Conservation (phyloP, 495 filamentous ascomycete genomes). For the Aspergillus mulundensis region DNA sequence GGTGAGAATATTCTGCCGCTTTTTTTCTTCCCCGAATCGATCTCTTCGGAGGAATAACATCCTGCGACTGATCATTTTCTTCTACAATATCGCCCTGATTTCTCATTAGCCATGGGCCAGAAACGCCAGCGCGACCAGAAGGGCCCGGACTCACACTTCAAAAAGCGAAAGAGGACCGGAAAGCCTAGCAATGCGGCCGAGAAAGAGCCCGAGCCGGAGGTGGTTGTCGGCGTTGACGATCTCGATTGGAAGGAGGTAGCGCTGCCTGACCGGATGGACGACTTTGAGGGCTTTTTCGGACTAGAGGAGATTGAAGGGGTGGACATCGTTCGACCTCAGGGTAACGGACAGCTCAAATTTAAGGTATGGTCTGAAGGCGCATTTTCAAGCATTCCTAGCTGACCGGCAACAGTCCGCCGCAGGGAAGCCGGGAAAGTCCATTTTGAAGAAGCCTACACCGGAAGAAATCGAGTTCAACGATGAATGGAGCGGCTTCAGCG, state of each 20-base stretch:
- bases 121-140: conserved; percentile 48
- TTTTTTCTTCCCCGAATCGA: conserved; percentile 28
- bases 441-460: conserved; percentile 24
- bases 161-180: conserved; percentile 49
- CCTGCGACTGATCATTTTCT: background rate
- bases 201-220: conserved; percentile 25
- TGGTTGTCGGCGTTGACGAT: conserved; percentile 50
- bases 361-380: conserved; percentile 34
- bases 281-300: conserved; percentile 93
- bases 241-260: conserved; percentile 78
- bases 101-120: conserved; percentile 32
- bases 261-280: conserved; percentile 80
- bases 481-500: conserved; percentile 55
- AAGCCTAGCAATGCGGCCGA: conserved; percentile 23
- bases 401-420: conserved; percentile 27
- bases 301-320: conserved; percentile 90
- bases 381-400: background rate
- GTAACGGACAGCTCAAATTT: conserved; percentile 38
- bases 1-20: conserved; percentile 35
- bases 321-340: conserved; percentile 58
- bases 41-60: conserved; percentile 14
- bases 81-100: background rate
- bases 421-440: conserved; percentile 37
- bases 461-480: conserved; percentile 34
- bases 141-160: conserved; percentile 26